Base-by-base conservation (phyloP, 2,329 filamentous ascomycete species). In the Venturiaceae sp. region DNA sequence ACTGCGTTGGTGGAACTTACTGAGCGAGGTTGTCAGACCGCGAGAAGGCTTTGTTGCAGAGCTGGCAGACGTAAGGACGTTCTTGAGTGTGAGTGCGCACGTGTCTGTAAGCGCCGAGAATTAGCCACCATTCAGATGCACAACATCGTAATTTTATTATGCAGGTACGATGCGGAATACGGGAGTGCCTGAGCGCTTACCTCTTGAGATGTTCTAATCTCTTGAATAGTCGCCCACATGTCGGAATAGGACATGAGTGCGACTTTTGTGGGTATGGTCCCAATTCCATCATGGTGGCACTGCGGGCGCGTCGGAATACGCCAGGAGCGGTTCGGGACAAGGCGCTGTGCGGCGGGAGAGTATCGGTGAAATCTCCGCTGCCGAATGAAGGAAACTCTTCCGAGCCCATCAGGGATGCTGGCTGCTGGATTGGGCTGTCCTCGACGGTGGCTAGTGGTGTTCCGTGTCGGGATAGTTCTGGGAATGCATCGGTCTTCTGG, bases 81-180 rank as follows among this genome's bases (percentile, higher is more conserved):
- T 99, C 94, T 81, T 99, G 94, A 59, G 94, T 99, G 81, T 99
- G 94, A 69, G 94, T 99, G 77, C 94, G 89, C 74, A 99, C 94
- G 78, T 99, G 94, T 82, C 92, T 95, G 36, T 56, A 82, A 67
- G 71, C 73, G 74, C 71, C 67, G 50, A 69, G 69, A 64, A 63
- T 73, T 68, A 73, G 79, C 77, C 77, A 74, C 72, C 77, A 46
- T 44, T 46, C 23, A 28, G 41, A n/a, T 64, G 59, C 50, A 62
- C 64, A 64, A 60, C 66, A 66, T 59, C 60, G 58, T 57, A 60
- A 61, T 64, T 63, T 60, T 46, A 58, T 41, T 54, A 61, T 55
- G 68, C 68, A 67, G 68, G 65, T 60, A 60, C 46, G 46, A 34
- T 37, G 46, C 37, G 28, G 11, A 8, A 19, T 32, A 28, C 41